Evolutionary conservation across 441 rosid species (phyloP), one percentile per base, ranked within the genome.

Genomic region (Euphorbia schlechtendalii): DNA sequence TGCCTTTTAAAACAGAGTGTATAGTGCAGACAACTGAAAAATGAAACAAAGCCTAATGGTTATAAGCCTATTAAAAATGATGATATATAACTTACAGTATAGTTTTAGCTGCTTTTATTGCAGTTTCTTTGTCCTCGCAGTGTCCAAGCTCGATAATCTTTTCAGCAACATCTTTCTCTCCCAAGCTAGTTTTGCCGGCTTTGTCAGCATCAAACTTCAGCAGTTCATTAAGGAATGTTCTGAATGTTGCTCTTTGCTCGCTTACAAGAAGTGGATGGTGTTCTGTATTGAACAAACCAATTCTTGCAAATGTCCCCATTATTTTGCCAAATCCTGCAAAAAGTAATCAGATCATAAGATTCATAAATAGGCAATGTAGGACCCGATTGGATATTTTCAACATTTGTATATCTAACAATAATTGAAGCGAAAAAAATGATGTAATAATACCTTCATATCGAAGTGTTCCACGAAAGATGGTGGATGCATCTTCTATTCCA

Each of bases 381-480:
- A 27, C 46, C 45, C 54, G 11, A 15, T 34, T 18, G 56, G 18
- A 24, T 54, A 32, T 34, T 59, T 20, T 20, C 21, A 11, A 5
- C 40, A 27, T 59, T 30, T 45, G 18, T 40, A 21, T 53, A 13
- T 63, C 46, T 40, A 28, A 5, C 38, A n/a, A n/a, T n/a, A n/a
- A 48, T 52, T 20, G 41, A 58, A 46, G 58, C 24, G 32, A 65
- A 54, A 57, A 34, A 56, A 45, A 68, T 5, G 3, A 5, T 49
- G 22, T 0, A 56, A 61, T 13, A 75, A 22, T 75, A 69, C 97
- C 97, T 93, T 93, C 95, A 61, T 93, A 93, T 73, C 97, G 92
- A 55, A 93, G 90, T 6, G 97, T 93, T 76, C 91, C 97, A 34
- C 98, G 98, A 51, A 90, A 93, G 63, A 90, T 74, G 14, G 96